Percentiles rank a stretch among this genome's conserved stretches.
These are phyloP conservation scores for Diutina rugosa DNA, from an alignment of 1,139 yeast genomes.

Conservation along the genomic window DNA sequence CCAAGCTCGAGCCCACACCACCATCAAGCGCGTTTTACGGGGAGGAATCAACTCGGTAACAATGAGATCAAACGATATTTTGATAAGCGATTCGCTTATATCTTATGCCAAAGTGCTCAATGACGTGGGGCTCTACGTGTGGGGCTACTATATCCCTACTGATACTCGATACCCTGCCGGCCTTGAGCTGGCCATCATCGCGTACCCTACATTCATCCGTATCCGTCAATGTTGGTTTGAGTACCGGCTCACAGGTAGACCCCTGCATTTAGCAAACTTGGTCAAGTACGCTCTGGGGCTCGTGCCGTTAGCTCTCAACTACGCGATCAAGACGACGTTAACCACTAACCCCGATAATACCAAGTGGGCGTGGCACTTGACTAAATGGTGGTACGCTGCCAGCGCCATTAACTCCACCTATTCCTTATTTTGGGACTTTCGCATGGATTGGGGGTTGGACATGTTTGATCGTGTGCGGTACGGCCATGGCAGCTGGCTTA, in stretches of 20 bases:
- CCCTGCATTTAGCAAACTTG: conserved; percentile 58
- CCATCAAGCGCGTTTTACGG: conserved; percentile 37
- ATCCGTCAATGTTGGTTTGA: conserved; percentile 74
- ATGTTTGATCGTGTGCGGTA: conserved; percentile 16
- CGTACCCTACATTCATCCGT: conserved; percentile 59
- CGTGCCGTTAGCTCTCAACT: conserved; percentile 43
- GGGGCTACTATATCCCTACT: conserved; percentile 20
- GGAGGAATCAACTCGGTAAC: conserved; percentile 44
- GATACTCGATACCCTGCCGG: conserved; percentile 14
- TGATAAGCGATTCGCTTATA: conserved; percentile 70
- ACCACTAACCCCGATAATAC: conserved; percentile 4
- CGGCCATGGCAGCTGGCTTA: conserved; percentile 8
- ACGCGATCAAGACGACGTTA: conserved; percentile 17
- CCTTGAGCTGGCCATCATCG: conserved; percentile 37
- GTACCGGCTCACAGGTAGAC: conserved; percentile 31
- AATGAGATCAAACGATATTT: conserved; percentile 64
- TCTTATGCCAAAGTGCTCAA: conserved; percentile 53
- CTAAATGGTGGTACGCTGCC: conserved; percentile 35
- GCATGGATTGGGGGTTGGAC: conserved; percentile 80
- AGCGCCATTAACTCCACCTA: conserved; percentile 58
- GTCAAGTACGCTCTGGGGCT: conserved; percentile 61
- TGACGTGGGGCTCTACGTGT: conserved; percentile 42
- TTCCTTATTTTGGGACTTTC: conserved; percentile 79
- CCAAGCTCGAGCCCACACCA: conserved; percentile 30
- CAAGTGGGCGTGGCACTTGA: conserved; percentile 10